A percentile compares a stretch with the other conserved stretches of the same genome.
Conservation (phyloP, 495 filamentous ascomycete genomes). For the Mycothermus thermophilus region DNA sequence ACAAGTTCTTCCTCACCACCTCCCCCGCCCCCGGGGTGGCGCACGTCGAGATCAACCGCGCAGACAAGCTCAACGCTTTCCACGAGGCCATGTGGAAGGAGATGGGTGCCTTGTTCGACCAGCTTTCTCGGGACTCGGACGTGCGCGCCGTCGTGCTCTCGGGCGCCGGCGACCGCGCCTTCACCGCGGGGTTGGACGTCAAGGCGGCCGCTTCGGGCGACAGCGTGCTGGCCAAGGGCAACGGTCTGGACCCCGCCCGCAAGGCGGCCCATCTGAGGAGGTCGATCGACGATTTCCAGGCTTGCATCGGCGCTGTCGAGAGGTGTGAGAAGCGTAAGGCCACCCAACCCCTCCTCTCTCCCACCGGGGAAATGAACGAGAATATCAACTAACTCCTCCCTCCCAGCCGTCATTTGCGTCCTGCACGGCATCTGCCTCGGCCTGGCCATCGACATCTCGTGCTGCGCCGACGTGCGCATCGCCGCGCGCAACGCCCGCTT, state of each 20-base stretch:
- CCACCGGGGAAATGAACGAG: too few species aligned
- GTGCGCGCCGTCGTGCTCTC: conserved; percentile 72
- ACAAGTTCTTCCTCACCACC: conserved; percentile 64
- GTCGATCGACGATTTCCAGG: conserved; percentile 64
- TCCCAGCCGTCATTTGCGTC: conserved; percentile 60
- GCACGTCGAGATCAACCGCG: conserved; percentile 87
- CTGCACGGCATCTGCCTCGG: conserved; percentile 74
- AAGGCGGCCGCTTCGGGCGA: conserved; percentile 43
- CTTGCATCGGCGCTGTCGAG: conserved; percentile 61
- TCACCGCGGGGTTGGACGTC: conserved; percentile 76
- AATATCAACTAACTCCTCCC: too few species aligned
- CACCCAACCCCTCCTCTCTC: neutral
- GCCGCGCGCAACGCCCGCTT: conserved; percentile 50
- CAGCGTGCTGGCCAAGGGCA: conserved; percentile 19
- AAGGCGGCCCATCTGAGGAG: conserved; percentile 49
- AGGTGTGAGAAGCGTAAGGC: conserved; percentile 70
- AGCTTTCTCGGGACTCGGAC: conserved; percentile 55
- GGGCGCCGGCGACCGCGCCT: conserved; percentile 69
- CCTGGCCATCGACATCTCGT: conserved; percentile 70
- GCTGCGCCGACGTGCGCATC: conserved; percentile 68
- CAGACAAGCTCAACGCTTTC: conserved; percentile 85
- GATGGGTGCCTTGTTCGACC: conserved; percentile 54
- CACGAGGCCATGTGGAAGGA: conserved; percentile 83
- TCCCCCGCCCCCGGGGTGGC: conserved; percentile 62
- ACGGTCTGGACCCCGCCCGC: conserved; percentile 45